Evolutionary conservation across 176 grass and related monocot species (phyloP), one percentile per base, ranked within the genome.

Genomic region (Musa troglodytarum): DNA sequence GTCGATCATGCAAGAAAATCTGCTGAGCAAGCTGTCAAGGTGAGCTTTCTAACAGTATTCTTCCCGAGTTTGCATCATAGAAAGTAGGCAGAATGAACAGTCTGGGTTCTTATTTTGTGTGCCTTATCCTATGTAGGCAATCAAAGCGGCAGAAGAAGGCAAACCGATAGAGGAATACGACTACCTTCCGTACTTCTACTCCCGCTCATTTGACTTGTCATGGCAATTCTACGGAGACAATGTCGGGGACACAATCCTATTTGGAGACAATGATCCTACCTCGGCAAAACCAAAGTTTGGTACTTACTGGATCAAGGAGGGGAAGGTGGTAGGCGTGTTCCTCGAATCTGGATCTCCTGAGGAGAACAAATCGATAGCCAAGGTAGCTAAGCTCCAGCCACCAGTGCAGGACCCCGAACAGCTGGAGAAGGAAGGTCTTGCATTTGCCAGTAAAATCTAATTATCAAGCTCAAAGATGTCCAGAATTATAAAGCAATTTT

Each of bases 151-250:
- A 29, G 93, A 97, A 77, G 74, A 85, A 0, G 88, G 86, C 1
- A 83, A 87, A 16, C 58, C 80, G 0, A 50, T 93, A 49, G 72
- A 82, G 9, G 90, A 93, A 70, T 97, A 97, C 22, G 93, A 89
- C 72, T 93, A 97, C 77, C 85, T 97, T 51, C 93, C 93, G 15
- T 97, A 80, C 83, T 97, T 97, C 84, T 97, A 93, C 79, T 97
- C 93, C 61, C 88, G 93, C 11, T 87, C 88, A 10, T 97, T 97
- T 54, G 88, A 97, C 63, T 78, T 97, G 77, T 78, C 72, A 4
- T 97, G 94, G 94, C 94, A 97, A 62, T 97, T 97, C 86, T 97
- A 97, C 1, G 94, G 94, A 3, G 94, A 97, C 82, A 97, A 91
- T 8, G 88, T 93, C 5, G 94, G 94, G 0, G 94, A 94, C 11